Conservation (phyloP, 352 stramenopile species). For the Aphanomyces astaci region DNA sequence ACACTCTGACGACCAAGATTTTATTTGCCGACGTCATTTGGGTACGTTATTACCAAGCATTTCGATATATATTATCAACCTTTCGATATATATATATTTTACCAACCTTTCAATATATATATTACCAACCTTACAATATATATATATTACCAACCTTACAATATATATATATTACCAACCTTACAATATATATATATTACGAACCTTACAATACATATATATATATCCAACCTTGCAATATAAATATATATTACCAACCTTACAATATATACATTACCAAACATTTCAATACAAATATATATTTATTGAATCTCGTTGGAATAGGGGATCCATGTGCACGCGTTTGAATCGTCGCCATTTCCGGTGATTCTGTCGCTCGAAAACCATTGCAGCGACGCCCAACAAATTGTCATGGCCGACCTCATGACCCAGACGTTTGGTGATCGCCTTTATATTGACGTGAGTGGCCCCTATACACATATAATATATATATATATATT, state of each 20-base stretch:
- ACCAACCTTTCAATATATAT: no score
- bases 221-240: no score
- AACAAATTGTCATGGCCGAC: slow-evolving; percentile 41
- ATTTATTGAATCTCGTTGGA: slow-evolving; percentile 23
- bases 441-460: slow-evolving; percentile 19
- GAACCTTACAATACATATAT: no score
- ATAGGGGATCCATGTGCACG: slow-evolving; percentile 16
- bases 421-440: slow-evolving; percentile 27
- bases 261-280: no score
- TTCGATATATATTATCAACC: no score
- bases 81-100: no score
- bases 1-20: slow-evolving; percentile 85
- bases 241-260: no score
- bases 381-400: slow-evolving; percentile 45
- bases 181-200: no score
- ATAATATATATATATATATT: slow-evolving; percentile 12
- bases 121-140: no score
- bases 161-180: no score
- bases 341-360: slow-evolving; percentile 26
- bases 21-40: slow-evolving; percentile 81
- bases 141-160: no score
- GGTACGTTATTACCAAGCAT: no score
- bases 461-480: not conserved
- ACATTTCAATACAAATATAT: slow-evolving; percentile 30
- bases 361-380: slow-evolving; percentile 51